These are phyloP conservation scores for Colletotrichum viniferum DNA, from an alignment of 2,329 filamentous ascomycete genomes.

Conservation along the genomic window DNA sequence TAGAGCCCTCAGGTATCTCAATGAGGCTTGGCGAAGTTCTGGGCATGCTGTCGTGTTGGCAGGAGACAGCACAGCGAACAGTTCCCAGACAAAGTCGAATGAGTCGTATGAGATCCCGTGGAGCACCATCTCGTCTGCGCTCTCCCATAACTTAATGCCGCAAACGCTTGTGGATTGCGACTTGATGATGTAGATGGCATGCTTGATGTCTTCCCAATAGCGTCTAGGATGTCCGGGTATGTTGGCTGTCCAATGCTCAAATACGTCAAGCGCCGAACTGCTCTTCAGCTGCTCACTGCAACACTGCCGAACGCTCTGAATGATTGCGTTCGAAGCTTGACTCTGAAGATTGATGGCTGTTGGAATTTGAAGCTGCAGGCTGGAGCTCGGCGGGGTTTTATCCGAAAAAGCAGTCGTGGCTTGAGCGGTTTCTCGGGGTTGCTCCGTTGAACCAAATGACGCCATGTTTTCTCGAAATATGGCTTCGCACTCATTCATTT, in stretches of 20 bases:
- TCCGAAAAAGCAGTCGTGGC: background rate
- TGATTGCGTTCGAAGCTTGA: rapidly evolving
- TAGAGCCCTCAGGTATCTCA: background rate
- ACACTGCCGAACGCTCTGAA: background rate
- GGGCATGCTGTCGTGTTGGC: background rate
- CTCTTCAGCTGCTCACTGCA: background rate
- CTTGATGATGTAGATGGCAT: background rate
- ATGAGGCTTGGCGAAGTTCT: background rate
- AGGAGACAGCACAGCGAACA: background rate
- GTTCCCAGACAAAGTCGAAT: background rate
- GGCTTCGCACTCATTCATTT: background rate
- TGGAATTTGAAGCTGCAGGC: background rate
- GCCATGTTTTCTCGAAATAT: background rate
- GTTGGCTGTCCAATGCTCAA: background rate
- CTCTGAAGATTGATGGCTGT: background rate
- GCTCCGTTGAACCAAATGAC: background rate
- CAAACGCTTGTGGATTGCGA: background rate
- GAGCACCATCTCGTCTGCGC: background rate
- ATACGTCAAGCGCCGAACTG: background rate
- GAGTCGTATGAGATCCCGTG: background rate
- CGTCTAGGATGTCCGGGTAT: background rate
- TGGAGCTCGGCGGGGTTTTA: rapidly evolving
- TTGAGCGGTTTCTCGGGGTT: background rate
- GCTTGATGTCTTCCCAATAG: background rate
- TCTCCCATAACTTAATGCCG: rapidly evolving